phyloP scores from a whole-genome alignment of 2,329 filamentous ascomycete genomes.

The Penicillium sp. region DNA sequence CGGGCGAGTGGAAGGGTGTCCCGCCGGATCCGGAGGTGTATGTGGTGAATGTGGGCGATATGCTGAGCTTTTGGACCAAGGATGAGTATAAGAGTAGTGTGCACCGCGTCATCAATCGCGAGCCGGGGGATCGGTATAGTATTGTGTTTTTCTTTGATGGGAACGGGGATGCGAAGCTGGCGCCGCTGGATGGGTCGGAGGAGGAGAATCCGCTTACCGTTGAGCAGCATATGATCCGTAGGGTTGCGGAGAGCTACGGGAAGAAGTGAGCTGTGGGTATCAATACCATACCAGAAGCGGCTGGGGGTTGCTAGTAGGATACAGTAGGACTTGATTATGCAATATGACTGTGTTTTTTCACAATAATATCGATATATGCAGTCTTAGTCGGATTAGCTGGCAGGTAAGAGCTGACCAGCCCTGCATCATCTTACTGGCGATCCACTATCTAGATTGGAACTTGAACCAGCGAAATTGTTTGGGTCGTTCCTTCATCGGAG shows the following conservation, averaged over 20 bases:
- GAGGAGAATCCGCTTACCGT: background rate
- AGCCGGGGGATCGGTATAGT: constrained; percentile 37
- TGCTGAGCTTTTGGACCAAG: constrained; percentile 47
- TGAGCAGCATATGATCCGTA: background rate
- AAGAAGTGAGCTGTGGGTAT: background rate
- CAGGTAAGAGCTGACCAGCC: background rate
- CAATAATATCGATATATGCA: background rate
- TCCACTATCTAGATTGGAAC: background rate
- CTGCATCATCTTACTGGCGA: background rate
- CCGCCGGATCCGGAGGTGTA: constrained; percentile 52
- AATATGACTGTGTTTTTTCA: background rate
- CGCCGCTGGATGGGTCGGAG: background rate
- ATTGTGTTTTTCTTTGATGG: constrained; percentile 44
- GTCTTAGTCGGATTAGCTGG: background rate
- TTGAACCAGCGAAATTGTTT: too few relatives aligned
- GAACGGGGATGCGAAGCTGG: constrained; percentile 14
- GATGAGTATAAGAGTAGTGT: constrained; percentile 38
- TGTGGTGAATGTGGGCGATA: constrained; percentile 59
- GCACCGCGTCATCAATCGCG: constrained; percentile 42
- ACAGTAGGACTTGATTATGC: background rate
- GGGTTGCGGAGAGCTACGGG: background rate
- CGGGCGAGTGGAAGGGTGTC: constrained; percentile 52
- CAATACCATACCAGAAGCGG: background rate
- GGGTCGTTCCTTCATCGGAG: too few relatives aligned
- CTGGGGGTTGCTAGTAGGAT: background rate